Conservation (phyloP, 2,329 filamentous ascomycete genomes). For the Furcasterigmium furcatum region DNA sequence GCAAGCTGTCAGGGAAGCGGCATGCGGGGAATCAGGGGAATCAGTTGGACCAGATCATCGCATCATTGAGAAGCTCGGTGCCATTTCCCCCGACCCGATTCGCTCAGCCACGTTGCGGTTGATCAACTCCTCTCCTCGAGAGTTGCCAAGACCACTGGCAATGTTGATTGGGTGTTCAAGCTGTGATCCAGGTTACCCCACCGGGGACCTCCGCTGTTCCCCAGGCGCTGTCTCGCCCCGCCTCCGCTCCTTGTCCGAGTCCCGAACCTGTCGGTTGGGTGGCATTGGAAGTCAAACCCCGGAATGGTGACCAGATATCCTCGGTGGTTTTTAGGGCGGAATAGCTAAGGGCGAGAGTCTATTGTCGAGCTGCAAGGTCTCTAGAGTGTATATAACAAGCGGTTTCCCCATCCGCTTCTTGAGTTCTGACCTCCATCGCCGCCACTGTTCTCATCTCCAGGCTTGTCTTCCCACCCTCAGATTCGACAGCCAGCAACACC, state of each 20-base stretch:
- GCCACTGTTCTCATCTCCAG: not conserved
- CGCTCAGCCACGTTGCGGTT: not conserved
- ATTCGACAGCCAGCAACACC: not conserved
- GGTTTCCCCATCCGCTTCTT: not conserved
- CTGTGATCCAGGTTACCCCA: not conserved
- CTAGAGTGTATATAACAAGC: not conserved
- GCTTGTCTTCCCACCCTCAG: not conserved
- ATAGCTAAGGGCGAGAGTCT: not conserved
- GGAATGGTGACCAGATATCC: not conserved
- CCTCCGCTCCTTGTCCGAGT: not conserved
- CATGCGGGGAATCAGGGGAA: not conserved
- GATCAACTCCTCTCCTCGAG: not conserved
- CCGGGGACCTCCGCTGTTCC: not conserved
- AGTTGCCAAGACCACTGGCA: not conserved
- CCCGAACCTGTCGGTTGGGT: not conserved
- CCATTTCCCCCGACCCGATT: not conserved
- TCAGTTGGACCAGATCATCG: not conserved
- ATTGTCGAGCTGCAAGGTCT: not conserved
- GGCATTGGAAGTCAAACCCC: not conserved
- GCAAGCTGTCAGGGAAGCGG: not conserved
- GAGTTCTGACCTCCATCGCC: not conserved
- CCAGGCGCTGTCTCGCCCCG: not conserved
- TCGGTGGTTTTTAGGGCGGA: not conserved
- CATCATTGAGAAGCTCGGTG: not conserved
- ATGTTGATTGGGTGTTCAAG: not conserved